phyloP scores from a whole-genome alignment of 495 filamentous ascomycete genomes.

The Baudoinia panamericana region DNA sequence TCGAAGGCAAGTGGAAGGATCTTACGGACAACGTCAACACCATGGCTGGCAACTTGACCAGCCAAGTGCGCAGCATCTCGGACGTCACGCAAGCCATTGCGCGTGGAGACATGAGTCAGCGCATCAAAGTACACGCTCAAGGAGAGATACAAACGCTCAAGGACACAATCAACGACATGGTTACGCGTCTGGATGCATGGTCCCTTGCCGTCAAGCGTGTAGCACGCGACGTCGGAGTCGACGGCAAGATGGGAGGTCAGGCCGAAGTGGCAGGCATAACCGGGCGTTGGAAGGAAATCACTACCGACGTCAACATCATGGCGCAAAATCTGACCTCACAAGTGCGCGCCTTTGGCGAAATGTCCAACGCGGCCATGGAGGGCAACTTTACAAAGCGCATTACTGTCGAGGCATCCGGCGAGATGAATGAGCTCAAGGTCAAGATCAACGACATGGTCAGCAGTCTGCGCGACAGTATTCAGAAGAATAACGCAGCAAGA shows the following conservation, averaged over 20 bases:
- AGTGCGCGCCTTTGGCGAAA: slow-evolving; percentile 94
- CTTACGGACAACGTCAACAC: slow-evolving; percentile 90
- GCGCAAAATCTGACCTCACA: slow-evolving; percentile 95
- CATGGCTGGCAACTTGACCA: slow-evolving; percentile 92
- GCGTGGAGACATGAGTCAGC: slow-evolving; percentile 83
- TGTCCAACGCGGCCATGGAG: slow-evolving; percentile 91
- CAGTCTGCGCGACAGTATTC: slow-evolving; percentile 89
- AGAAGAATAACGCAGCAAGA: slow-evolving; percentile 90
- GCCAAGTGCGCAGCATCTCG: slow-evolving; percentile 89
- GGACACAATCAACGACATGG: slow-evolving; percentile 99
- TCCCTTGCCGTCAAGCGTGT: slow-evolving; percentile 95
- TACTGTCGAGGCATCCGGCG: slow-evolving; percentile 93
- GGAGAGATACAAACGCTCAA: slow-evolving; percentile 90
- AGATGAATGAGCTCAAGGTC: slow-evolving; percentile 98
- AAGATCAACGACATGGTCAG: slow-evolving; percentile 99
- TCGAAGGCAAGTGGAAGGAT: slow-evolving; percentile 99
- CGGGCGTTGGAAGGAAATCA: slow-evolving; percentile 97
- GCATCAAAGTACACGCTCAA: slow-evolving; percentile 90
- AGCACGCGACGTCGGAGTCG: slow-evolving; percentile 91
- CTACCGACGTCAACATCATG: slow-evolving; percentile 97
- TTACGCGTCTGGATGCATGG: slow-evolving; percentile 87
- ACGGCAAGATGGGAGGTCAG: slow-evolving; percentile 97
- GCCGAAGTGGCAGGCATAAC: slow-evolving; percentile 89
- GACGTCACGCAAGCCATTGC: slow-evolving; percentile 96
- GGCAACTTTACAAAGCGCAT: slow-evolving; percentile 95